A percentile compares a stretch with the other conserved stretches of the same genome.
Evolutionary conservation across 805 yeast genomes (phyloP).

Genomic region (Saccharomycopsis babjevae): DNA sequence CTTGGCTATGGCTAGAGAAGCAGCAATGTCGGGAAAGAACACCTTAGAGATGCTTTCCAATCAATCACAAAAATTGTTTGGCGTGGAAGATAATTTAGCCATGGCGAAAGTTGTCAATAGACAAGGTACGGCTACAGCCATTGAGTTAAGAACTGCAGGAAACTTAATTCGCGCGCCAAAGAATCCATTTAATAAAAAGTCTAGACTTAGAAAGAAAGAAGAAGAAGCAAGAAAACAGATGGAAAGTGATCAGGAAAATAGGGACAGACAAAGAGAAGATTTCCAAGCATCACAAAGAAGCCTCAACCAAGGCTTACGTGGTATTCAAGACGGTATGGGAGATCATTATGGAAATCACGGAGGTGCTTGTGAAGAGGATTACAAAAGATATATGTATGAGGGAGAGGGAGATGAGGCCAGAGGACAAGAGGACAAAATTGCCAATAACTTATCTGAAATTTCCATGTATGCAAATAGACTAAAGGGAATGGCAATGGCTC

Average conservation of each 20-base stretch:
- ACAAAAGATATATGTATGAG: constrained; percentile 59
- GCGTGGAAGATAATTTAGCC: constrained; percentile 67
- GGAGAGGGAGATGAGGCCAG: constrained; percentile 92
- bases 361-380: constrained; percentile 29
- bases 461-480: constrained; percentile 57
- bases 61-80: constrained; percentile 77
- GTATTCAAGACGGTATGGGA: constrained; percentile 17
- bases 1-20: constrained; percentile 57
- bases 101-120: constrained; percentile 73
- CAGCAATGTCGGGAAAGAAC: constrained; percentile 66
- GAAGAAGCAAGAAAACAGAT: constrained; percentile 52
- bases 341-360: neutral
- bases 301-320: constrained; percentile 30
- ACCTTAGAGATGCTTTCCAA: constrained; percentile 87
- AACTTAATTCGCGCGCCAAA: constrained; percentile 22
- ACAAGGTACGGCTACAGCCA: constrained; percentile 74
- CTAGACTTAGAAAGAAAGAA: constrained; percentile 65
- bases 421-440: constrained; percentile 80
- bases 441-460: constrained; percentile 72
- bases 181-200: constrained; percentile 86
- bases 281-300: constrained; percentile 60
- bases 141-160: constrained; percentile 45
- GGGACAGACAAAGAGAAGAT: constrained; percentile 49
- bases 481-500: constrained; percentile 59
- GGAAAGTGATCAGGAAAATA: constrained; percentile 48